These are phyloP conservation scores for Polymyxa betae DNA, from an alignment of 208 protist genomes.

Conservation along the genomic window DNA sequence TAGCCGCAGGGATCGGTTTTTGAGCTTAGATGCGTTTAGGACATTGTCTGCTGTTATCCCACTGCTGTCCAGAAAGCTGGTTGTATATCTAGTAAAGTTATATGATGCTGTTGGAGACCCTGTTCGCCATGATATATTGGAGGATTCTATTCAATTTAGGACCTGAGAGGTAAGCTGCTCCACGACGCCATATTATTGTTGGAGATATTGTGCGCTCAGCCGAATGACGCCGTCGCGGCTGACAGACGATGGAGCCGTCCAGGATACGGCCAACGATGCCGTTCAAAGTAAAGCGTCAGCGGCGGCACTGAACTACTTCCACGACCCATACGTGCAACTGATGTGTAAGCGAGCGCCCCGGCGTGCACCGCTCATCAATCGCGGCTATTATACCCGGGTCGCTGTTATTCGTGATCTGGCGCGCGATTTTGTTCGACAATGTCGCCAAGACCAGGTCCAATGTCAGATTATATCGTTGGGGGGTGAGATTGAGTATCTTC, in stretches of 20 bases:
- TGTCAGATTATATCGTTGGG: slow-evolving; percentile 34
- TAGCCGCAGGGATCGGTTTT: too few species aligned
- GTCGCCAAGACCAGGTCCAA: neutral
- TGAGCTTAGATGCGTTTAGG: too few species aligned
- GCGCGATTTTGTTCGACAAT: neutral
- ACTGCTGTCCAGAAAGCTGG: too few species aligned
- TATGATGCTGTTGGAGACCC: too few species aligned
- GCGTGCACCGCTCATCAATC: slow-evolving; percentile 23
- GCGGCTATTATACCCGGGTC: slow-evolving; percentile 29
- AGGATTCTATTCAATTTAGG: too few species aligned
- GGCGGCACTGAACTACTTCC: neutral
- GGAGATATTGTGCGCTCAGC: too few species aligned
- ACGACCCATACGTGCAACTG: slow-evolving; percentile 26
- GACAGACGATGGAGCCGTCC: neutral
- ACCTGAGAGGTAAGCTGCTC: too few species aligned
- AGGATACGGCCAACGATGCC: slow-evolving; percentile 39
- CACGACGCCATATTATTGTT: too few species aligned
- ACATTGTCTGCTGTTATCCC: too few species aligned
- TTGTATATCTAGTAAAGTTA: too few species aligned
- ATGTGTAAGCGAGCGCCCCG: neutral
- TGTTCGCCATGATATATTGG: too few species aligned
- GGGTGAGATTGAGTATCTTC: too few species aligned
- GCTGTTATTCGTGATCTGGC: slow-evolving; percentile 23
- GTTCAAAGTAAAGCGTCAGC: slow-evolving; percentile 25
- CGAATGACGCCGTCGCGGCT: neutral